Evolutionary conservation across 2,329 filamentous ascomycete genomes (phyloP).

Genomic region (Trichocomaceae sp.): DNA sequence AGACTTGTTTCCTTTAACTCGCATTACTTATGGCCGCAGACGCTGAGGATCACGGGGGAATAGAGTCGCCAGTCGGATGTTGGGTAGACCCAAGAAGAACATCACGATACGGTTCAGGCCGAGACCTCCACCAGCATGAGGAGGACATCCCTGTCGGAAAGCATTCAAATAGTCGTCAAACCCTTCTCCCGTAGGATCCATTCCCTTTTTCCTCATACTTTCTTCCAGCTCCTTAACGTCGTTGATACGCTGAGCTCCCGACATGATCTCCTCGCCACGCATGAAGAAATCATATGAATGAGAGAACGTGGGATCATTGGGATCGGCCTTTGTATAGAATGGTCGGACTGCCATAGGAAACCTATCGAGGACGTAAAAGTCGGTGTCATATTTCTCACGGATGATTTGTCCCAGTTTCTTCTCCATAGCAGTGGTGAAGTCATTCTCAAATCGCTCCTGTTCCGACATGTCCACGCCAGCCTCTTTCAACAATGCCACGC

Average conservation of each 20-base stretch:
- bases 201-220: slow-evolving; percentile 53
- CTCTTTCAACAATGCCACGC: slow-evolving; percentile 42
- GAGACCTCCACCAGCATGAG: slow-evolving; percentile 59
- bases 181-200: slow-evolving; percentile 53
- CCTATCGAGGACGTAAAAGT: slow-evolving; percentile 96
- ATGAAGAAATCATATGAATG: slow-evolving; percentile 67
- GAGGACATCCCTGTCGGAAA: slow-evolving; percentile 59
- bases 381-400: slow-evolving; percentile 80
- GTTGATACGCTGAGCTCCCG: slow-evolving; percentile 61
- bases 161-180: slow-evolving; percentile 59
- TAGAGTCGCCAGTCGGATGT: slow-evolving; percentile 55
- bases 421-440: slow-evolving; percentile 45
- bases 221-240: slow-evolving; percentile 52
- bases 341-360: slow-evolving; percentile 84
- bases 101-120: slow-evolving; percentile 61
- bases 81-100: slow-evolving; percentile 60
- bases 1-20: background rate
- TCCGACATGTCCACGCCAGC: slow-evolving; percentile 46
- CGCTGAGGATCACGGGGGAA: slow-evolving; percentile 60
- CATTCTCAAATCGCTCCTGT: slow-evolving; percentile 43
- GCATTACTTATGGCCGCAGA: slow-evolving; percentile 33
- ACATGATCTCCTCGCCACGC: slow-evolving; percentile 64
- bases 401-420: slow-evolving; percentile 77
- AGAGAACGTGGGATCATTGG: slow-evolving; percentile 57
- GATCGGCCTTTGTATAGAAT: slow-evolving; percentile 84